Conservation (phyloP, 345 rosid genomes). For the Erysimum cheiranthoides region DNA sequence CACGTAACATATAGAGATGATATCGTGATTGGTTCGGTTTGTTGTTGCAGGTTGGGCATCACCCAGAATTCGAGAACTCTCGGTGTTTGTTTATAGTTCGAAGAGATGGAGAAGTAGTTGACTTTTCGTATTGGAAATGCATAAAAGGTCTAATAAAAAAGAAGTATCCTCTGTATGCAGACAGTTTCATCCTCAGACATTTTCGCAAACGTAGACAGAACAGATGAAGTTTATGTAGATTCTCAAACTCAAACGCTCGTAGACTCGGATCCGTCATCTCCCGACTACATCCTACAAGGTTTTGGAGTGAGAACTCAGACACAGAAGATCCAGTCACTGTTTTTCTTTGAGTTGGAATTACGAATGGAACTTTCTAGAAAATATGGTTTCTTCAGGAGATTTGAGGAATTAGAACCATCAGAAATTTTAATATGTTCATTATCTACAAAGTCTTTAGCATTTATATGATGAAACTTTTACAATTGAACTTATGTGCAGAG, state of each 20-base stretch:
- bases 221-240: conserved; percentile 51
- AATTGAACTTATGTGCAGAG: conserved; percentile 21
- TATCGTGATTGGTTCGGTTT: conserved; percentile 3
- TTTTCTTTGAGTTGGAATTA: conserved; percentile 36
- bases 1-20: too few relatives aligned
- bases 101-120: conserved; percentile 73
- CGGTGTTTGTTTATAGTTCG: conserved; percentile 87
- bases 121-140: conserved; percentile 99
- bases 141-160: conserved; percentile 86
- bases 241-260: conserved; percentile 26
- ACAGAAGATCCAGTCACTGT: conserved; percentile 25
- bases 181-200: conserved; percentile 89
- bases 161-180: conserved; percentile 90
- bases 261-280: conserved; percentile 17
- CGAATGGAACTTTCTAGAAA: conserved; percentile 24
- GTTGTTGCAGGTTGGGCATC: conserved; percentile 71
- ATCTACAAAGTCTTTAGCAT: conserved; percentile 21
- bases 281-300: conserved; percentile 30
- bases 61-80: conserved; percentile 80
- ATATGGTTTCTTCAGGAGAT: conserved; percentile 33
- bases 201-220: conserved; percentile 63
- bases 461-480: conserved; percentile 27
- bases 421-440: conserved; percentile 15
- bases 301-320: conserved; percentile 37
- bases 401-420: conserved; percentile 23